These are phyloP conservation scores for Xerocomus potaroensis DNA, from an alignment of 768 basidiomycete genomes.

Conservation along the genomic window DNA sequence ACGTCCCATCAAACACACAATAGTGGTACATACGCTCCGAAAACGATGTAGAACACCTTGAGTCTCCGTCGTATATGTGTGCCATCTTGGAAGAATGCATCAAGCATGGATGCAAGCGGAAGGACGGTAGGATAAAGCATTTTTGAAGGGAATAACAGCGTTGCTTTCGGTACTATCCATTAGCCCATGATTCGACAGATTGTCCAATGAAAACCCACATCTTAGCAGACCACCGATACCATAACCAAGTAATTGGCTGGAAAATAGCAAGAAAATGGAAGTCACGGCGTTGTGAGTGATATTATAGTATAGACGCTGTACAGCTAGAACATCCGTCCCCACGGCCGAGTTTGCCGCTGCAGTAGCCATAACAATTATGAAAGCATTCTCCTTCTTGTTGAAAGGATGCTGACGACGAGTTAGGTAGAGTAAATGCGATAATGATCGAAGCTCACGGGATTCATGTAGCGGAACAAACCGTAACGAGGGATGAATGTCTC, in stretches of 20 bases:
- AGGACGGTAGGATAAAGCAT: conserved; percentile 39
- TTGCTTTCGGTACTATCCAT: conserved; percentile 9
- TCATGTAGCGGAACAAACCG: conserved; percentile 46
- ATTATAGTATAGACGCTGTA: conserved; percentile 51
- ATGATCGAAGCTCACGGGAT: conserved; percentile 35
- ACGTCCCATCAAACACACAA: background rate
- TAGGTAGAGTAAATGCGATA: background rate
- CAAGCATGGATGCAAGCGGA: conserved; percentile 23
- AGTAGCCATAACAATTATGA: conserved; percentile 55
- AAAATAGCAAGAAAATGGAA: conserved; percentile 41
- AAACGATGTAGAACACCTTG: conserved; percentile 23
- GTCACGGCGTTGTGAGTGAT: conserved; percentile 44
- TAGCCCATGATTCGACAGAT: background rate
- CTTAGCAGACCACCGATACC: conserved; percentile 52
- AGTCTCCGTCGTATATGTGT: conserved; percentile 37
- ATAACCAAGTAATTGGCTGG: conserved; percentile 41
- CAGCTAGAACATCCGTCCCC: conserved; percentile 50
- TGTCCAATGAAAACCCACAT: conserved; percentile 27
- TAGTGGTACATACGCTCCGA: conserved; percentile 30
- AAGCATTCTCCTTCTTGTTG: conserved; percentile 57
- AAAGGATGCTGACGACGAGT: conserved; percentile 41
- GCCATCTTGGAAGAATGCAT: conserved; percentile 40
- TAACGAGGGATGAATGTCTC: conserved; percentile 43
- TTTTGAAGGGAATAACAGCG: conserved; percentile 40
- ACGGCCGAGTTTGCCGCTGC: conserved; percentile 52